phyloP scores from a whole-genome alignment of 306 rosid genomes.

The Herpetospermum pedunculosum region DNA sequence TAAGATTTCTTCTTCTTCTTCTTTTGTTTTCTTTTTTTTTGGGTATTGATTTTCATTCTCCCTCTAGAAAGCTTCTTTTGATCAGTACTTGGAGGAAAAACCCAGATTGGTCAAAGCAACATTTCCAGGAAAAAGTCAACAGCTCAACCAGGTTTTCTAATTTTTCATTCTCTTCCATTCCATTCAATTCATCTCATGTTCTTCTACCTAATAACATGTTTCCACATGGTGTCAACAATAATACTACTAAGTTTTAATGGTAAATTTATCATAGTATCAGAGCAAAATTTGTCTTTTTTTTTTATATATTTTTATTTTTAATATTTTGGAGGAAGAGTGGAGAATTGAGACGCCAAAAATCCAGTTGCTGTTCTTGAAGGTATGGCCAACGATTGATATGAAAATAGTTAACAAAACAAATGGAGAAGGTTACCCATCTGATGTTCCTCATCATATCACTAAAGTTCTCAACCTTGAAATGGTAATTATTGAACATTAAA shows the following conservation, averaged over 20 bases:
- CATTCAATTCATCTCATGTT: too few relatives aligned
- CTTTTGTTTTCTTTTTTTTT: too few relatives aligned
- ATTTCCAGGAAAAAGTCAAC: not conserved
- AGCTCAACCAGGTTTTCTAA: slow-evolving; percentile 6
- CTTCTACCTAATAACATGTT: too few relatives aligned
- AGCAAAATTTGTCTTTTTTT: too few relatives aligned
- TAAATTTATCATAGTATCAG: too few relatives aligned
- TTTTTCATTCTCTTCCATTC: not conserved
- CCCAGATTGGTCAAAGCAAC: not conserved
- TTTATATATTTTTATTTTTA: too few relatives aligned
- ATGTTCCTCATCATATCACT: slow-evolving; percentile 29
- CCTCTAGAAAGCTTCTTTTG: slow-evolving; percentile 4
- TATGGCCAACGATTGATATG: slow-evolving; percentile 21
- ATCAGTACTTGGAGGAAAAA: not conserved
- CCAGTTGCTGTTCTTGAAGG: slow-evolving; percentile 22
- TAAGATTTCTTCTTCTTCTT: too few relatives aligned
- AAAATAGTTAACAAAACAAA: slow-evolving; percentile 29
- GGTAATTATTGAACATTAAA: slow-evolving; percentile 19
- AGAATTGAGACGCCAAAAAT: slow-evolving; percentile 27
- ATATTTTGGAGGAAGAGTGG: slow-evolving; percentile 38
- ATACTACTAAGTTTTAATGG: too few relatives aligned
- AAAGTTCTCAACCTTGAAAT: slow-evolving; percentile 30
- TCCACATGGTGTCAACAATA: too few relatives aligned
- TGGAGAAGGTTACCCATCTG: slow-evolving; percentile 34
- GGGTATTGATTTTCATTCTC: too few relatives aligned